Evolutionary conservation across 148 eudicot genomes (phyloP), one percentile per base, ranked within the genome.

Genomic region (Amaranthus palmeri): DNA sequence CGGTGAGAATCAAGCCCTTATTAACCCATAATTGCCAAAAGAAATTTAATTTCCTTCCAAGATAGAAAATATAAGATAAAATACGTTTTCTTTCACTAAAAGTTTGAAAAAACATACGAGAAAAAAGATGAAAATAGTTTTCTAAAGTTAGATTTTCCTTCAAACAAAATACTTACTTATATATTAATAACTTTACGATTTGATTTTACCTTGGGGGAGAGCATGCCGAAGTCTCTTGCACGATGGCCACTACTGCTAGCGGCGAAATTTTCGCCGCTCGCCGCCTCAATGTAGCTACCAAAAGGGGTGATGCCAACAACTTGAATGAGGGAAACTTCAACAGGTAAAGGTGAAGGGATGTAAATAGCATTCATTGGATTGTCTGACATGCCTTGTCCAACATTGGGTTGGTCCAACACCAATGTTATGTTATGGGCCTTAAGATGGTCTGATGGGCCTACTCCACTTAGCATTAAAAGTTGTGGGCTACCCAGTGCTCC

Each of bases 401-500:
- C 88, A 52, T 67, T 54, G 46, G 88, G 88, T 77, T 87, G 85
- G 78, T 91, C 83, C 79, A 85, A 18, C 13, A 91, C 84, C 17
- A 93, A 79, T 0, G 77, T 76, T 0, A 93, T 89, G 73, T 91
- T 89, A 67, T 85, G 90, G 79, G 90, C 89, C 73, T 77, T 63
- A 0, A 93, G 82, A 46, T 91, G 91, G 5, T 54, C 82, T 41
- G 61, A 70, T 69, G 98, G 96, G 54, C 98, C 98, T 1, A 93
- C 51, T 3, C 98, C 98, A 71, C 98, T 93, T 42, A 93, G 60
- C 97, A 93, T 91, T 7, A 93, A 68, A 42, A 93, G 52, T 47
- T 93, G 98, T 78, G 98, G 98, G 85, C 96, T 93, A 5, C 98
- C 98, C 4, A 93, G 76, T 56, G 98, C 90, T 9, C 98, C 98